Evolutionary conservation across 768 basidiomycete species (phyloP).

Genomic region (Lactarius tabidus): DNA sequence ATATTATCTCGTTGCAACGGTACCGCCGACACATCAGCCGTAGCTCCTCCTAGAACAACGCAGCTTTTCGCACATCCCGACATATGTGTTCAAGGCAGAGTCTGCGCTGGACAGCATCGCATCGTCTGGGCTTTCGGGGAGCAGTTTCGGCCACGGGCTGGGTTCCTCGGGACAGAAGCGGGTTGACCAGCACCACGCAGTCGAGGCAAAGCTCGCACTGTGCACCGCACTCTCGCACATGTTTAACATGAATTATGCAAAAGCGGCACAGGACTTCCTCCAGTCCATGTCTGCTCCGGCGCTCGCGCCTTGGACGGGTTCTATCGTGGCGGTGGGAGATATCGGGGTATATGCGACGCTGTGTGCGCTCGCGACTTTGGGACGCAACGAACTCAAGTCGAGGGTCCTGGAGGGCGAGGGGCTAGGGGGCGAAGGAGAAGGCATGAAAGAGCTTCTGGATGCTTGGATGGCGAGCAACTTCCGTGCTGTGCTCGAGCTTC

Average conservation of each 20-base stretch:
- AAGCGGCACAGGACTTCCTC: slow-evolving; percentile 71
- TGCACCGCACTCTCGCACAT: slow-evolving; percentile 76
- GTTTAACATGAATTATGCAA: slow-evolving; percentile 68
- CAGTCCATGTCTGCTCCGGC: slow-evolving; percentile 61
- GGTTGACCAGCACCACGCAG: slow-evolving; percentile 51
- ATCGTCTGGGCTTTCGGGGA: slow-evolving; percentile 27
- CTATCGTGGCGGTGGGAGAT: slow-evolving; percentile 78
- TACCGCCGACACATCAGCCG: not conserved
- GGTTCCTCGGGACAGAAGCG: slow-evolving; percentile 37
- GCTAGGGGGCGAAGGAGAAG: slow-evolving; percentile 22
- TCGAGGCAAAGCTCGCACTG: slow-evolving; percentile 74
- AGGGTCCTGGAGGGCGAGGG: slow-evolving; percentile 49
- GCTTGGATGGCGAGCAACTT: slow-evolving; percentile 86
- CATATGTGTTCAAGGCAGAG: slow-evolving; percentile 97
- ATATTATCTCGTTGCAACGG: not conserved
- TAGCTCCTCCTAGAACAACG: slow-evolving; percentile 83
- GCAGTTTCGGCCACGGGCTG: slow-evolving; percentile 24
- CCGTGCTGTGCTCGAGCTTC: slow-evolving; percentile 71
- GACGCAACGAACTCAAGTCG: slow-evolving; percentile 64
- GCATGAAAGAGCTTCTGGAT: slow-evolving; percentile 69
- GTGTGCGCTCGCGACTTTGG: slow-evolving; percentile 75
- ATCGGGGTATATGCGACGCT: slow-evolving; percentile 84
- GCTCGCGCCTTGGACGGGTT: slow-evolving; percentile 75
- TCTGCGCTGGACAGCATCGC: slow-evolving; percentile 70
- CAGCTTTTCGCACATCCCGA: slow-evolving; percentile 81